phyloP scores from a whole-genome alignment of 805 yeast species.

The Yamadazyma laniorum region DNA sequence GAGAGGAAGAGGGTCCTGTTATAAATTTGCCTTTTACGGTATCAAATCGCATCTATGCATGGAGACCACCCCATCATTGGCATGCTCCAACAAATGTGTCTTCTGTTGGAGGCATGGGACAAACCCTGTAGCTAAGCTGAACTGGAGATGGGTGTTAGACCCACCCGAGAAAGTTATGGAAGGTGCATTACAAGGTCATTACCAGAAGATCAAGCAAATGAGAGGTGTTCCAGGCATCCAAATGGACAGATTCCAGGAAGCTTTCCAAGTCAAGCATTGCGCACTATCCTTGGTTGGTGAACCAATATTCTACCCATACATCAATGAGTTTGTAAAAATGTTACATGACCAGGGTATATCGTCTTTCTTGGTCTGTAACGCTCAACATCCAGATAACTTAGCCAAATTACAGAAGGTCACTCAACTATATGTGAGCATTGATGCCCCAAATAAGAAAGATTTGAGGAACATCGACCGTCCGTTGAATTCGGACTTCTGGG shows the following conservation, averaged over 20 bases:
- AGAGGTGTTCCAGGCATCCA: slow-evolving; percentile 94
- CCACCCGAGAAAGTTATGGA: slow-evolving; percentile 79
- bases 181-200: slow-evolving; percentile 88
- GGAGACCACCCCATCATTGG: slow-evolving; percentile 93
- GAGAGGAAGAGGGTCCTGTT: slow-evolving; percentile 92
- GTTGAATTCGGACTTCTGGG: slow-evolving; percentile 89
- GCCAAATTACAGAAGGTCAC: slow-evolving; percentile 72
- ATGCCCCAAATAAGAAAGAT: slow-evolving; percentile 83
- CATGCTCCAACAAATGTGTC: slow-evolving; percentile 93
- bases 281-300: slow-evolving; percentile 93
- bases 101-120: slow-evolving; percentile 98
- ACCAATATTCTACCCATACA: slow-evolving; percentile 90
- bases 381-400: slow-evolving; percentile 90
- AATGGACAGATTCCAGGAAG: slow-evolving; percentile 86
- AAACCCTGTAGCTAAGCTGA: slow-evolving; percentile 88
- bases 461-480: slow-evolving; percentile 87
- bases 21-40: slow-evolving; percentile 89
- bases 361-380: slow-evolving; percentile 88
- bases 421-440: slow-evolving; percentile 88
- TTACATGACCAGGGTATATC: slow-evolving; percentile 79
- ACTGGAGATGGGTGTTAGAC: slow-evolving; percentile 95
- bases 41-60: slow-evolving; percentile 87
- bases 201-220: slow-evolving; percentile 89
- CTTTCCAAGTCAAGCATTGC: slow-evolving; percentile 85
- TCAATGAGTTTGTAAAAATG: slow-evolving; percentile 78